phyloP scores from a whole-genome alignment of 1,284 basidiomycete genomes.

The Amylostereum areolatum region DNA sequence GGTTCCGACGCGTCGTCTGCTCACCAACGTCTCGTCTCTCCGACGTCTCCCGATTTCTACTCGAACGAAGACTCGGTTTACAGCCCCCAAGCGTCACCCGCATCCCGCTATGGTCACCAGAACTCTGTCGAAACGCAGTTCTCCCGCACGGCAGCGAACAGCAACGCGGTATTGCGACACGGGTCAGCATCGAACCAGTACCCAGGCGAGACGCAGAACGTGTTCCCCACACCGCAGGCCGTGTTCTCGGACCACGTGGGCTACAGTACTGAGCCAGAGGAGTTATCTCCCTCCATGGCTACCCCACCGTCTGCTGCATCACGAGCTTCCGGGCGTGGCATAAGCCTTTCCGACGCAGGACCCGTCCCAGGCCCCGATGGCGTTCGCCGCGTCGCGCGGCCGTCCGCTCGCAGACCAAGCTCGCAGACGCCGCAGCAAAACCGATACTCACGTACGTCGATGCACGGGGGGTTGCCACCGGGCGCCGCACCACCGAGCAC shows the following conservation, averaged over 20 bases:
- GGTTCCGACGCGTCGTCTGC: slow-evolving; percentile 47
- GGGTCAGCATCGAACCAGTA: slow-evolving; percentile 31
- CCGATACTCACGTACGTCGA: slow-evolving; percentile 60
- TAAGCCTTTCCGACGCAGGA: slow-evolving; percentile 73
- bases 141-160: slow-evolving; percentile 29
- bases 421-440: slow-evolving; percentile 61
- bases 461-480: slow-evolving; percentile 47
- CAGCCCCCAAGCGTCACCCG: slow-evolving; percentile 18
- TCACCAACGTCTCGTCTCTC: slow-evolving; percentile 50
- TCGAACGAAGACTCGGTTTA: slow-evolving; percentile 28
- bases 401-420: slow-evolving; percentile 40
- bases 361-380: slow-evolving; percentile 73
- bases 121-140: slow-evolving; percentile 36
- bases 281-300: slow-evolving; percentile 18
- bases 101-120: slow-evolving; percentile 14
- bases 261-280: slow-evolving; percentile 31
- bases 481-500: slow-evolving; percentile 67
- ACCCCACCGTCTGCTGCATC: slow-evolving; percentile 13
- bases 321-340: slow-evolving; percentile 40
- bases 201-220: slow-evolving; percentile 48
- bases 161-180: slow-evolving; percentile 36
- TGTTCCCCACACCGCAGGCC: slow-evolving; percentile 35
- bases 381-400: slow-evolving; percentile 65
- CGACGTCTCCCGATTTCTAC: slow-evolving; percentile 38
- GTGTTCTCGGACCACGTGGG: slow-evolving; percentile 32